Conservation (phyloP, 345 rosid species). For the Durio zibethinus region DNA sequence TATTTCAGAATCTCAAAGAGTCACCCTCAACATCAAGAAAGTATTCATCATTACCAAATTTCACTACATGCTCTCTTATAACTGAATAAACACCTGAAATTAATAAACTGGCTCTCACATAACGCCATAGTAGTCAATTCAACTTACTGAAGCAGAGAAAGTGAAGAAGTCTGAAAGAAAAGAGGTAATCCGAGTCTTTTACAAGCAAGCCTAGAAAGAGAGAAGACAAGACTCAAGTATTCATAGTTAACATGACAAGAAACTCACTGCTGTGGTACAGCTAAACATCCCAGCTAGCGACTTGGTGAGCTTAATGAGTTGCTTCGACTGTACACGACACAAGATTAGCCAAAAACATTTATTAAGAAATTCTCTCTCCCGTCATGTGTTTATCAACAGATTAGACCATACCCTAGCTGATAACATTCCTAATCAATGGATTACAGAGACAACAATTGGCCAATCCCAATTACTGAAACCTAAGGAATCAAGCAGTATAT, state of each 20-base stretch:
- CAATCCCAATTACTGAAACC: background rate
- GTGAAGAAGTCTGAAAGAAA: background rate
- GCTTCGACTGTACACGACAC: background rate
- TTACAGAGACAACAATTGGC: background rate
- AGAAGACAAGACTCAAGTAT: background rate
- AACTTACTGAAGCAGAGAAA: background rate
- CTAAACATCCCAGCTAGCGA: background rate
- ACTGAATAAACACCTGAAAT: background rate
- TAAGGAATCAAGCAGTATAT: background rate
- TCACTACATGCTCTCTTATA: background rate
- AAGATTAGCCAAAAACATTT: background rate
- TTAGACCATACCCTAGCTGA: background rate
- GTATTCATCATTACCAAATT: background rate
- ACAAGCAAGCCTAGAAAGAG: background rate
- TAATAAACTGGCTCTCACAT: background rate
- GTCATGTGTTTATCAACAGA: background rate
- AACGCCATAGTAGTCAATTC: background rate
- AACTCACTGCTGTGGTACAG: background rate
- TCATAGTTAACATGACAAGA: background rate
- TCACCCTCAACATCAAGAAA: background rate
- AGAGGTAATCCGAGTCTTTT: background rate
- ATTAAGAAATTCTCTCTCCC: background rate
- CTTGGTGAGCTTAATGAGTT: background rate
- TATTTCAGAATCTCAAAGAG: background rate
- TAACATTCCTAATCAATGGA: background rate